These are phyloP conservation scores for Aureobasidium melanogenum DNA, from an alignment of 2,329 filamentous ascomycete species.

Conservation along the genomic window DNA sequence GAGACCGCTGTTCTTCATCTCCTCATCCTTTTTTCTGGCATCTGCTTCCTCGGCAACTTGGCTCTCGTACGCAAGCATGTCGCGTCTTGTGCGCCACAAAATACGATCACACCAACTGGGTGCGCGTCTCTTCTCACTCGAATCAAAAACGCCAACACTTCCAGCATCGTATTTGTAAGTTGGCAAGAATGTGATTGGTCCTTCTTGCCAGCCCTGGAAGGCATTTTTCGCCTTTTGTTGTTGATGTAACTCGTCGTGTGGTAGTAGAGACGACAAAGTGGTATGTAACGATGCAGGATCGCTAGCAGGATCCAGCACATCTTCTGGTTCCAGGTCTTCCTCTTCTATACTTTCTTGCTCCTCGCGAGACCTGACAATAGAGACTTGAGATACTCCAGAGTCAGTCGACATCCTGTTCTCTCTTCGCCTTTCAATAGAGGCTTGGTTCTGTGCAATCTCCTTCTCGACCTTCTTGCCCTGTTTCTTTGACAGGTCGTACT, in stretches of 20 bases:
- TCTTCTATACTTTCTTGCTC: background rate
- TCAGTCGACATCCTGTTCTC: constrained; percentile 3
- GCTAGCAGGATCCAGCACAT: background rate
- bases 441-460: constrained; percentile 19
- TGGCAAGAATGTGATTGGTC: constrained; percentile 76
- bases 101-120: constrained; percentile 98
- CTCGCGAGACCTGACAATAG: background rate
- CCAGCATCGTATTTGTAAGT: constrained; percentile 98
- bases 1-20: constrained; percentile 74
- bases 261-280: constrained; percentile 75
- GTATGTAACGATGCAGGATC: constrained; percentile 84
- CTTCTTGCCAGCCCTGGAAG: constrained; percentile 89
- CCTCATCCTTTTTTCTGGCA: constrained; percentile 64
- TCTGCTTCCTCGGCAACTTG: constrained; percentile 56
- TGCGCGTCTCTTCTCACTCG: constrained; percentile 84
- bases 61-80: constrained; percentile 57
- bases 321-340: background rate
- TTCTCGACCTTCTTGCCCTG: constrained; percentile 28
- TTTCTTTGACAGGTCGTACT: constrained; percentile 52
- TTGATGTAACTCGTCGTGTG: constrained; percentile 76
- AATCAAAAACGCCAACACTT: constrained; percentile 86
- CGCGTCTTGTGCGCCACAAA: constrained; percentile 67
- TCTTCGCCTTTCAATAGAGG: background rate
- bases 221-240: constrained; percentile 67
- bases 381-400: constrained; percentile 6